Evolutionary conservation across 2,329 filamentous ascomycete genomes (phyloP), one percentile per base, ranked within the genome.

Genomic region (Trichoderma lentiforme): DNA sequence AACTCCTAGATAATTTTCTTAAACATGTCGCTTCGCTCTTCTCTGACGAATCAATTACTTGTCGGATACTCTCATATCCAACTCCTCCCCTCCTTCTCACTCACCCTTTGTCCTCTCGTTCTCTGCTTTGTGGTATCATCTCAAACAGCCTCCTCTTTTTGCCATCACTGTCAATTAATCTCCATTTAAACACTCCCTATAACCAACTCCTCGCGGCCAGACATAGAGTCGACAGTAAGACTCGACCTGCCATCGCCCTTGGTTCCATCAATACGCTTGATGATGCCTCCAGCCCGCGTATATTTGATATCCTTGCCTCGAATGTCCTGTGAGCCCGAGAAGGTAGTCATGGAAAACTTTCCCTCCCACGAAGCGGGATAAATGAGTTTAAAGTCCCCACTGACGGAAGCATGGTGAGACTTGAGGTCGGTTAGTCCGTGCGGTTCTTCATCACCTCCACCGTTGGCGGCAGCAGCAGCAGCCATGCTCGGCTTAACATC

Each of bases 341-440:
- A 78, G 21, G 82, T 81, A 72, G 80, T 71, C 14, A 84, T 81
- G 11, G 73, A 73, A 39, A 88, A 77, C 24, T 74, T 74, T 15
- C 87, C 87, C 73, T 84, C 83, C 87, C 87, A 89, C 3, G 82
- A 79, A 26, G 75, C 76, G 0, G 87, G 87, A 74, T 87, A 88
- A 18, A 65, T 73, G 26, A 88, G 78, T 15, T 75, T 76, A 62
- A 87, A 74, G 36, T 76, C 63, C 7, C 85, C 86, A 69, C 84
- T 86, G 11, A 85, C 82, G 53, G 83, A 83, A 26, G 73, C 78
- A 78, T 89, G 86, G 7, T 75, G 73, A 3, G 83, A 82, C 43
- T 78, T 74, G 5, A 89, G 78, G 34, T 78, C 76, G 62, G 78
- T 75, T 76, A 85, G 71, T 30, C 76, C 73, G 15, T 77, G 74